Evolutionary conservation across 768 basidiomycete species (phyloP).

Genomic region (Kwoniella sp.): DNA sequence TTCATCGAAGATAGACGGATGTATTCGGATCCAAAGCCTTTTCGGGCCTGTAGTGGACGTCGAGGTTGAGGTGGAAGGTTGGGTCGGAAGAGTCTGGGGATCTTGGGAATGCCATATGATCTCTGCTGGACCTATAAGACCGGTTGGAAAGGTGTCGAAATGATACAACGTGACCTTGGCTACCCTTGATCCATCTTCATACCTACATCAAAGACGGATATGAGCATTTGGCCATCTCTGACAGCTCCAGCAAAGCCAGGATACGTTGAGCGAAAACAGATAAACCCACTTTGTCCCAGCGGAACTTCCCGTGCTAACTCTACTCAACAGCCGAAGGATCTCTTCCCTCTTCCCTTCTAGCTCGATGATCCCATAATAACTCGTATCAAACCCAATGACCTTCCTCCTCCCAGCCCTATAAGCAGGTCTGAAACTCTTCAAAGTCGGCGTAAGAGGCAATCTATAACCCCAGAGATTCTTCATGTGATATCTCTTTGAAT

Average conservation of each 20-base stretch:
- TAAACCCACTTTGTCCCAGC: slow-evolving; percentile 48
- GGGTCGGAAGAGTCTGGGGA: slow-evolving; percentile 10
- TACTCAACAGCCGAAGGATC: slow-evolving; percentile 62
- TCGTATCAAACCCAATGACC: slow-evolving; percentile 85
- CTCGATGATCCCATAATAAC: slow-evolving; percentile 77
- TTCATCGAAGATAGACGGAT: slow-evolving; percentile 70
- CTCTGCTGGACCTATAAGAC: slow-evolving; percentile 69
- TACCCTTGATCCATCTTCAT: slow-evolving; percentile 66
- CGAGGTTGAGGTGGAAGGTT: background rate
- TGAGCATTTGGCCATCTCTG: too few relatives aligned
- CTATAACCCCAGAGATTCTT: slow-evolving; percentile 87
- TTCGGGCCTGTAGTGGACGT: background rate
- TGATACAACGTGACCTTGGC: slow-evolving; percentile 71
- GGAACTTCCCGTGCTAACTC: slow-evolving; percentile 59
- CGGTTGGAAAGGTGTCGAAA: slow-evolving; percentile 66
- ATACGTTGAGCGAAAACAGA: too few relatives aligned
- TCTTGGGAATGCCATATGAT: slow-evolving; percentile 70
- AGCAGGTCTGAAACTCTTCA: slow-evolving; percentile 88
- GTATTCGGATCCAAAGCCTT: slow-evolving; percentile 71
- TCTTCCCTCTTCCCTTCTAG: slow-evolving; percentile 66
- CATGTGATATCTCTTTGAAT: slow-evolving; percentile 96
- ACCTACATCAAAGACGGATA: slow-evolving; percentile 59
- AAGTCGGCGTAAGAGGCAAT: slow-evolving; percentile 83
- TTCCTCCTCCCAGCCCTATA: slow-evolving; percentile 84
- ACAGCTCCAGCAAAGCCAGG: too few relatives aligned